These are phyloP conservation scores for Microbotryum silenes-acaulis DNA, from an alignment of 1,284 basidiomycete species.

Conservation along the genomic window DNA sequence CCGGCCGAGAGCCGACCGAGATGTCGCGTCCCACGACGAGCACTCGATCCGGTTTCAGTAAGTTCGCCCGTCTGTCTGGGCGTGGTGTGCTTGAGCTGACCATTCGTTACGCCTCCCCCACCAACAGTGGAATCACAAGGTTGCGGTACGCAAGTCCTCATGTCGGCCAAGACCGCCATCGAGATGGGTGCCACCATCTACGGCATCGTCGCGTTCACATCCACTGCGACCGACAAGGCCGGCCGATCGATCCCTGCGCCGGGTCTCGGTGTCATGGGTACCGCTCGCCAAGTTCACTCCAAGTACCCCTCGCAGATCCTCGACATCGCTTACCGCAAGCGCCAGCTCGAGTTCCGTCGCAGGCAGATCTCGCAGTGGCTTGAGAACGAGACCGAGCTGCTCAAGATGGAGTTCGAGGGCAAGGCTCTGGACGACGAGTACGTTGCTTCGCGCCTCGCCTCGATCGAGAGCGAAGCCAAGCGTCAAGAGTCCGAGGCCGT, in stretches of 20 bases:
- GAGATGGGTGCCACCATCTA: constrained; percentile 87
- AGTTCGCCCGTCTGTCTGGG: constrained; percentile 35
- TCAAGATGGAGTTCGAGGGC: constrained; percentile 66
- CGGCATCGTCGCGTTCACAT: constrained; percentile 80
- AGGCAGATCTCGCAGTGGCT: constrained; percentile 90
- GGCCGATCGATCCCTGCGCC: constrained; percentile 49
- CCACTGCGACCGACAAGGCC: constrained; percentile 63
- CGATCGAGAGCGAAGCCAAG: constrained; percentile 79
- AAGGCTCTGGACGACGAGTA: constrained; percentile 42
- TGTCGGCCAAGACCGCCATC: constrained; percentile 91
- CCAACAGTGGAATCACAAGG: constrained; percentile 79
- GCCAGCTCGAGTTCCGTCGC: constrained; percentile 87
- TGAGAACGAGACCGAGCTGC: constrained; percentile 70
- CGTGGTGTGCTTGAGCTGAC: constrained; percentile 15
- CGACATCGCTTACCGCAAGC: constrained; percentile 73
- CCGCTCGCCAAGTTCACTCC: constrained; percentile 68
- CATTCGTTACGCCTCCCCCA: background rate
- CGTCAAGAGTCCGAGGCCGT: constrained; percentile 86
- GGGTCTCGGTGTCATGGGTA: constrained; percentile 64
- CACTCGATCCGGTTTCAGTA: constrained; percentile 73
- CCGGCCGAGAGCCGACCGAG: constrained; percentile 96
- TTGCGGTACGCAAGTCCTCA: constrained; percentile 90
- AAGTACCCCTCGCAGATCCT: constrained; percentile 64
- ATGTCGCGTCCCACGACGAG: constrained; percentile 97
- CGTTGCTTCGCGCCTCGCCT: constrained; percentile 61